Evolutionary conservation across 108 stramenopile genomes (phyloP).

Genomic region (Fistulifera solaris): DNA sequence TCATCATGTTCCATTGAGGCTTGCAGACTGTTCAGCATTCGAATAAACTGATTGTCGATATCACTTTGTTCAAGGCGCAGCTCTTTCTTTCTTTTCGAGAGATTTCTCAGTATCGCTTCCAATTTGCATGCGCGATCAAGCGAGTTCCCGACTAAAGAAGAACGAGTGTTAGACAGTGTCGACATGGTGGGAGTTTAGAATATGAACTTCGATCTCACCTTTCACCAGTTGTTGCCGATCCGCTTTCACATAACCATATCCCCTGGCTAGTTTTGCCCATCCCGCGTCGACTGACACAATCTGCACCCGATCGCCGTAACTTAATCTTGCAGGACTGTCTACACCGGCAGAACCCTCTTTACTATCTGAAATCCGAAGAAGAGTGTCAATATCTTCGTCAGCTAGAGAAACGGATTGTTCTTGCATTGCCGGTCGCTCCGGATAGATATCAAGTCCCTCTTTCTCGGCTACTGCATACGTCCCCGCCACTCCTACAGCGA

Average conservation of each 20-base stretch:
- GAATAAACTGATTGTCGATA: conserved; percentile 57
- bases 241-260: conserved; percentile 62
- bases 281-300: conserved; percentile 59
- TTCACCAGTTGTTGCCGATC: conserved; percentile 57
- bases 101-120: conserved; percentile 54
- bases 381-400: conserved; percentile 38
- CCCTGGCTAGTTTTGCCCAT: conserved; percentile 73
- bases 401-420: conserved; percentile 1
- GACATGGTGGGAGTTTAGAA: neutral
- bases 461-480: conserved; percentile 49
- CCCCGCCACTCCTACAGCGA: conserved; percentile 36
- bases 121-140: conserved; percentile 68
- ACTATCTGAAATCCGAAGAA: conserved; percentile 16
- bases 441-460: conserved; percentile 41
- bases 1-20: conserved; percentile 55
- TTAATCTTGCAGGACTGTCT: conserved; percentile 19
- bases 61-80: conserved; percentile 56
- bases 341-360: neutral
- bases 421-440: conserved; percentile 8
- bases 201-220: conserved; percentile 18
- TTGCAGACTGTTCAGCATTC: conserved; percentile 64
- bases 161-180: neutral
- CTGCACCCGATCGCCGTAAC: conserved; percentile 69
- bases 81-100: conserved; percentile 45
- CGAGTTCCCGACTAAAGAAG: conserved; percentile 43